phyloP scores from a whole-genome alignment of 352 stramenopile species.

The Phytophthora crassamura region DNA sequence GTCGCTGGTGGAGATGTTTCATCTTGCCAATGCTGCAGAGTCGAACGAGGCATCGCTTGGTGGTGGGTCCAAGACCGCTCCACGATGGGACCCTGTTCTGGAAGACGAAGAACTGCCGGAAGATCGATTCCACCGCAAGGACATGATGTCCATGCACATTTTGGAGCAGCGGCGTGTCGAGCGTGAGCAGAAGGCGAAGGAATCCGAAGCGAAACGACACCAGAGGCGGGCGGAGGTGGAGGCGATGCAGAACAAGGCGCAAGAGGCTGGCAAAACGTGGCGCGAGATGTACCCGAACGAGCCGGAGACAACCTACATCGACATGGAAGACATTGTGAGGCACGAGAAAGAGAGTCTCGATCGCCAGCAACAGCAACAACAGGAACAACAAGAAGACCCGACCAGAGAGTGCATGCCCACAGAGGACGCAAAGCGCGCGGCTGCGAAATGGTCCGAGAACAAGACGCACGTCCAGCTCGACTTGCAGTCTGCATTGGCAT shows the following conservation, averaged over 20 bases:
- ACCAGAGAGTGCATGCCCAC: conserved; percentile 38
- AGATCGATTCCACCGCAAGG: conserved; percentile 78
- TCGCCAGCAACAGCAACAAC: conserved; percentile 30
- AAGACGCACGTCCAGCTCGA: conserved; percentile 39
- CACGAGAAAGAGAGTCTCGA: conserved; percentile 51
- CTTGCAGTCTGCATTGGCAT: conserved; percentile 68
- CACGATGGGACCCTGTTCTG: conserved; percentile 65
- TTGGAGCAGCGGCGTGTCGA: conserved; percentile 74
- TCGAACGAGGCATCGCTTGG: neutral
- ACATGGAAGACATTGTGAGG: conserved; percentile 75
- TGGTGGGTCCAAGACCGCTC: conserved; percentile 2
- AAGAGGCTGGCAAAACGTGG: conserved; percentile 73
- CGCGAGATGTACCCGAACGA: conserved; percentile 83
- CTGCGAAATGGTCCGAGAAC: conserved; percentile 60
- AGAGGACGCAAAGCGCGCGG: conserved; percentile 51
- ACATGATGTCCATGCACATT: conserved; percentile 91
- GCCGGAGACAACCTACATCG: conserved; percentile 77
- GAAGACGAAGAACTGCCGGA: conserved; percentile 83
- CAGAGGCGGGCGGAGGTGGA: conserved; percentile 53
- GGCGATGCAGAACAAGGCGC: conserved; percentile 57
- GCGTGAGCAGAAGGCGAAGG: conserved; percentile 64
- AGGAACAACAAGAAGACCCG: conserved; percentile 23
- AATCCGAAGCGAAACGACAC: conserved; percentile 60
- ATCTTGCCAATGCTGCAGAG: conserved; percentile 44
- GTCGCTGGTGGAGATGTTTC: conserved; percentile 77